Base-by-base conservation (phyloP, 1,284 basidiomycete genomes). In the Trichosporon ovoides region DNA sequence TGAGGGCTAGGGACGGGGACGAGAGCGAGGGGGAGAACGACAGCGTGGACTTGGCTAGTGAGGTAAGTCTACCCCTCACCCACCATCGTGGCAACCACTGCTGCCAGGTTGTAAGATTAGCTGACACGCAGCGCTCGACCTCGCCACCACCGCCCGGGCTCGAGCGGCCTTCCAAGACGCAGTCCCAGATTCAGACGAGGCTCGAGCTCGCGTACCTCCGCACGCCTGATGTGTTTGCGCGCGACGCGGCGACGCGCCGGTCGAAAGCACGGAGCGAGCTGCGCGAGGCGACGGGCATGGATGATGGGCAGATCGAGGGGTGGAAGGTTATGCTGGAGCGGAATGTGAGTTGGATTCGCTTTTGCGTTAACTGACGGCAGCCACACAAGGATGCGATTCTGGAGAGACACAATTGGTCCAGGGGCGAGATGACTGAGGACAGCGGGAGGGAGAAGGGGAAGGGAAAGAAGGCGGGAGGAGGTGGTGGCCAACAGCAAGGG, bases 301-400 rank as follows among this genome's bases (percentile, higher is more conserved):
- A 64, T 13, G 85, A 94, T 70, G 85, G 87, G 64, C 89, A 92
- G 70, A 84, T 93, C 31, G 90, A 94, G 73, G 91, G 90, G 0
- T 94, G 91, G 90, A 82, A 75, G 58, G 84, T 88, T 56, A 90
- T 93, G 87, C 76, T 94, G 53, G 91, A 94, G 59, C 79, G 85
- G 67, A 85, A 91, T 67, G 90, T 92, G 70, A 65, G 86, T 79
- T 49, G 38, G n/a, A n/a, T 55, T 50, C 22, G 22, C 7, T 3
- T 34, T 38, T 16, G n/a, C 10, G 37, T 60, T 31, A 38, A 48
- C 52, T 49, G 24, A 50, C 40, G 33, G 19, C 54, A 74, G 71
- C 73, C 76, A 36, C 73, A 76, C 59, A 77, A 77, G 58, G 75
- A 75, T 13, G 69, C 72, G 22, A 76, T 78, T 31, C 67, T 78